Evolutionary conservation across 1,139 yeast genomes (phyloP).

Genomic region (Hanseniaspora sp.): DNA sequence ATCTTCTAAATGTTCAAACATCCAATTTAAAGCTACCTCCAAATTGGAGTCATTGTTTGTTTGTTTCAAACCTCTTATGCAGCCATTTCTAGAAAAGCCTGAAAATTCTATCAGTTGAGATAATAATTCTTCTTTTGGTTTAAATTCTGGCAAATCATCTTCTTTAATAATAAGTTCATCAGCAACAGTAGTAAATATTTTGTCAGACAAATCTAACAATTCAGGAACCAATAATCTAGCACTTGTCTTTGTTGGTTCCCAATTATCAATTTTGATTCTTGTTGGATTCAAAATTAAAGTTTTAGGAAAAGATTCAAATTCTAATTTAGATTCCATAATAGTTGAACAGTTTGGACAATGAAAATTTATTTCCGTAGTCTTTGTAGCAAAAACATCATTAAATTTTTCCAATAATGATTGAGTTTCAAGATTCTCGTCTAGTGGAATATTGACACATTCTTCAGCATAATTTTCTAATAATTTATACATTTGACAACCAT

Average conservation of each 20-base stretch:
- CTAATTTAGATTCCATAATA: slow-evolving; percentile 37
- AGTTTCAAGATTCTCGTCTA: slow-evolving; percentile 34
- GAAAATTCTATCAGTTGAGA: slow-evolving; percentile 46
- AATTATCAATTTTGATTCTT: slow-evolving; percentile 70
- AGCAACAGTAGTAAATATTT: slow-evolving; percentile 29
- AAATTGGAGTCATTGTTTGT: slow-evolving; percentile 55
- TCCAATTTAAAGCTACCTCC: slow-evolving; percentile 85
- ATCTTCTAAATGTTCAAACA: slow-evolving; percentile 81
- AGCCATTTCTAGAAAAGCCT: slow-evolving; percentile 76
- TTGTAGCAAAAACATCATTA: slow-evolving; percentile 38
- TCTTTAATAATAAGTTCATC: slow-evolving; percentile 37
- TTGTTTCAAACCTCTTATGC: slow-evolving; percentile 53
- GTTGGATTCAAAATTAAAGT: slow-evolving; percentile 63
- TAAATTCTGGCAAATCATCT: slow-evolving; percentile 34
- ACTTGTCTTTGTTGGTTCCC: slow-evolving; percentile 80
- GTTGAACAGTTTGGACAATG: slow-evolving; percentile 52
- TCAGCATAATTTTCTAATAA: slow-evolving; percentile 53
- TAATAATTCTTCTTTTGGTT: slow-evolving; percentile 47
- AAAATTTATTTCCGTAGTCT: slow-evolving; percentile 44
- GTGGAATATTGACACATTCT: slow-evolving; percentile 48
- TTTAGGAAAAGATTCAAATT: slow-evolving; percentile 57
- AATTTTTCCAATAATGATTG: slow-evolving; percentile 47
- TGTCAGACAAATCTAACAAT: slow-evolving; percentile 33
- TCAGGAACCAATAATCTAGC: slow-evolving; percentile 59
- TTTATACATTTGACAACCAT: slow-evolving; percentile 48